Conservation (phyloP, 2,329 filamentous ascomycete genomes). For the Xylariomycetidae sp. region DNA sequence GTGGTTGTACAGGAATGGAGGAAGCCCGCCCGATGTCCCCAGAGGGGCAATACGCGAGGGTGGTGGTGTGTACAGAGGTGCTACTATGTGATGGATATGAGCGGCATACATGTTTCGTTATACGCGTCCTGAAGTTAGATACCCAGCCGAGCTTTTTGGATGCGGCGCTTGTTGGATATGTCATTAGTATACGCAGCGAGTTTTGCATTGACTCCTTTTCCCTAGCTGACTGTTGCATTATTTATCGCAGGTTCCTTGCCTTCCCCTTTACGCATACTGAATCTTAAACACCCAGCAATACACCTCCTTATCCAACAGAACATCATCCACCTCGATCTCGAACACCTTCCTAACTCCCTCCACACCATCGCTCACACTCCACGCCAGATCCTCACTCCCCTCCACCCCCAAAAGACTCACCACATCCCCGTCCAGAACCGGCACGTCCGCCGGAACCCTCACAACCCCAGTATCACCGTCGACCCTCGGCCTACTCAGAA, state of each 20-base stretch:
- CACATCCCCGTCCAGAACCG: slow-evolving; percentile 40
- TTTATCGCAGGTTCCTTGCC: too few species aligned
- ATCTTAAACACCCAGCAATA: slow-evolving; percentile 25
- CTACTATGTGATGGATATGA: slow-evolving; percentile 9
- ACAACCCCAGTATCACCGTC: slow-evolving; percentile 28
- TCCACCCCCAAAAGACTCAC: slow-evolving; percentile 38
- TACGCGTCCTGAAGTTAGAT: too few species aligned
- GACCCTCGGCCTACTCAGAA: slow-evolving; percentile 36
- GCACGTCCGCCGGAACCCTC: slow-evolving; percentile 38
- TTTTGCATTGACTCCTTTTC: too few species aligned
- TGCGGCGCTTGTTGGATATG: too few species aligned
- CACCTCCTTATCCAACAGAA: slow-evolving; percentile 17
- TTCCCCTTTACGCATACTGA: slow-evolving; percentile 13
- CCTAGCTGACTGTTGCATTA: too few species aligned
- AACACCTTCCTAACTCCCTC: slow-evolving; percentile 10
- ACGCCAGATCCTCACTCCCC: slow-evolving; percentile 22
- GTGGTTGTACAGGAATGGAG: slow-evolving; percentile 60
- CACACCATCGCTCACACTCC: slow-evolving; percentile 14
- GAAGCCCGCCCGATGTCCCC: slow-evolving; percentile 41
- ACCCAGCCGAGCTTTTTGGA: too few species aligned
- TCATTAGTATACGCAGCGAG: too few species aligned
- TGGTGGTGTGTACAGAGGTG: too few species aligned
- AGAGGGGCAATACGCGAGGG: too few species aligned
- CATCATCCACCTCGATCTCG: slow-evolving; percentile 13
- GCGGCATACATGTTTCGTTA: too few species aligned